A percentile compares a stretch with the other conserved stretches of the same genome.
These are phyloP conservation scores for Diaporthe ilicicola DNA, from an alignment of 2,329 filamentous ascomycete species.

Conservation along the genomic window DNA sequence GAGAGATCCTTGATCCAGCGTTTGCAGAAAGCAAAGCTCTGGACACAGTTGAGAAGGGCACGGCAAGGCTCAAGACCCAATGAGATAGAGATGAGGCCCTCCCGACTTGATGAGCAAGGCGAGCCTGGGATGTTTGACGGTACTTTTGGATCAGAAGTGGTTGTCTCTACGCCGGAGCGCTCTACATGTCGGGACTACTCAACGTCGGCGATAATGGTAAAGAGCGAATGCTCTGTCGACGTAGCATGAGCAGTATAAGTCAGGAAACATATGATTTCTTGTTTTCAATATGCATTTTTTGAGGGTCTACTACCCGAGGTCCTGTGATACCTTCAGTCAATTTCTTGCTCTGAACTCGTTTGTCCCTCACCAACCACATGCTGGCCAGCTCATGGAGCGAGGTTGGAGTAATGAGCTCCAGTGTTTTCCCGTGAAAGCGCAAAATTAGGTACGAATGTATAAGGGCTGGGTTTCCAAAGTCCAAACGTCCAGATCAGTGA, in stretches of 20 bases:
- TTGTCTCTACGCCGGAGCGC: neutral
- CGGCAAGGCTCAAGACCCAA: neutral
- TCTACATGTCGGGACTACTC: neutral
- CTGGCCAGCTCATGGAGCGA: neutral
- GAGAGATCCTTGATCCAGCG: neutral
- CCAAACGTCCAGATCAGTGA: too few relatives aligned
- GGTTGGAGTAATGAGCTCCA: neutral
- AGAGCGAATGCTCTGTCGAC: conserved; percentile 3
- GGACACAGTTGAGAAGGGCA: neutral
- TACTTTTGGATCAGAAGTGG: neutral
- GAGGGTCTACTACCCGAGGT: too few relatives aligned
- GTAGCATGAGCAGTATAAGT: neutral
- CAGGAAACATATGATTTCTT: too few relatives aligned
- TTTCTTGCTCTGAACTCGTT: too few relatives aligned
- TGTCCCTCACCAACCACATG: too few relatives aligned
- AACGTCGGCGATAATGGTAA: neutral
- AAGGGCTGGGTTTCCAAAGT: too few relatives aligned
- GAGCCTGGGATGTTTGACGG: neutral
- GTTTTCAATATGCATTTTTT: too few relatives aligned
- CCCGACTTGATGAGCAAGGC: neutral
- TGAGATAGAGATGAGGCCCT: neutral
- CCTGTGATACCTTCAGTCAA: too few relatives aligned
- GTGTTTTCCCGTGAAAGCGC: neutral
- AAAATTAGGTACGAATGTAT: too few relatives aligned
- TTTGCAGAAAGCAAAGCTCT: neutral